Base-by-base conservation (phyloP, 2,329 filamentous ascomycete species). In the Verticillium nubilum region DNA sequence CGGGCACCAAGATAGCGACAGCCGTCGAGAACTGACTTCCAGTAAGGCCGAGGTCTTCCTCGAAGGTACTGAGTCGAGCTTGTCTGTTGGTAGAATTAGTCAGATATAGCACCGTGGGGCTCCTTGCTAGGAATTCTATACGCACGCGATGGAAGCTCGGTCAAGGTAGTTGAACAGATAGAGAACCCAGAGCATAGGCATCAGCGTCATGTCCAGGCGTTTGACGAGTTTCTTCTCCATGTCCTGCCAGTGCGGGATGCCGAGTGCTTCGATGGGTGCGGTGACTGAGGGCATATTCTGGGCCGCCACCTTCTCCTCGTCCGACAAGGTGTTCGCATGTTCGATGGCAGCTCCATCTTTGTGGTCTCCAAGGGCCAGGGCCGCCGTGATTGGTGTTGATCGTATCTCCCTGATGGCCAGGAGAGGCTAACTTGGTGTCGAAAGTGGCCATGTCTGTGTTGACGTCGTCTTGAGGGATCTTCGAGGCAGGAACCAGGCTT, bases 81-180 rank as follows among this genome's bases (percentile, higher is more conserved):
- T 60, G 56, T 4, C 62, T 63, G 19, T 10, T 31, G 7, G 29
- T 12, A 25, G 53, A 35, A n/a, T 13, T 26, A 2, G 31, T 56
- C 54, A 56, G 54, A 17, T 17, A 37, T 3, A 15, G 4, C 23
- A 26, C 2, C 37, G 26, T 55, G 17, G 6, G 28, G 4, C 2
- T 12, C 15, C 15, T 33, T 17, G 5, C 27, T 23, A 10, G 3
- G n/a, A n/a, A n/a, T n/a, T n/a, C n/a, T n/a, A n/a, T n/a, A 61
- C 63, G 4, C 52, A 68, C 66, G 59, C 55, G 10, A 60, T 60
- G 23, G 59, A 58, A 25, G 29, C 12, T 31, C 29, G 29, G 29
- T 31, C 29, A 31, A 60, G 53, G 5, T 60, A 58, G 57, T 60
- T 60, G 53, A 56, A 56, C 19, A 56, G 23, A 15, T 84, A 85